Evolutionary conservation across 768 basidiomycete genomes (phyloP), one percentile per base, ranked within the genome.

Genomic region (Thelephora aurantiotincta): DNA sequence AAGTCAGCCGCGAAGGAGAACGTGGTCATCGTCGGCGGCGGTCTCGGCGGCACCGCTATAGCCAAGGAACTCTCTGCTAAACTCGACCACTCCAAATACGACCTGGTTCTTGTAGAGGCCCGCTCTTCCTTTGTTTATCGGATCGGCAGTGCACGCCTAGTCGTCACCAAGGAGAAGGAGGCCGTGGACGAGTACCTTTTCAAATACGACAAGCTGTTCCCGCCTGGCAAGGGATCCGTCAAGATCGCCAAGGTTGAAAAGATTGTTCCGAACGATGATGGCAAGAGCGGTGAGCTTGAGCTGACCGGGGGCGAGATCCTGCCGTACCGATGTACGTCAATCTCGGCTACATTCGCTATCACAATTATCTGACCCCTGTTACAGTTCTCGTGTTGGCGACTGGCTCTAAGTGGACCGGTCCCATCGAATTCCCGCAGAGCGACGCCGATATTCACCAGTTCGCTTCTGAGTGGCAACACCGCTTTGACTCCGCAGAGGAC

Each of bases 21-120:
- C 50, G 57, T 68, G 52, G 65, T 82, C 30, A 63, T 82, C 52
- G 61, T 80, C 44, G 77, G 78, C 36, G 82, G 75, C 23, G 82
- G 77, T 44, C 65, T 60, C 16, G 70, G 68, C 1, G 80, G 81
- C 12, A 61, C 64, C 26, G 52, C 63, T 6, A 52, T 72, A 44
- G 70, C 69, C 1, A 67, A 69, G 20, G 58, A 57, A 2, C 75
- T 84, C 49, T 72, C 77, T 3, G 57, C 65, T 11, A 68, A 67
- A 36, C 69, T 83, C 51, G 67, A 76, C 57, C 48, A 68, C 0
- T 56, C 63, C 7, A 66, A 66, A 33, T 69, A 74, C 60, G 67
- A 68, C 50, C 56, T 85, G 48, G 60, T 76, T 48, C 69, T 85
- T 51, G 63, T 86, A 51, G 72, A 68, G 41, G 57, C 71, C 0